Conservation (phyloP, 495 filamentous ascomycete species). For the Aspergillus funiculosus region DNA sequence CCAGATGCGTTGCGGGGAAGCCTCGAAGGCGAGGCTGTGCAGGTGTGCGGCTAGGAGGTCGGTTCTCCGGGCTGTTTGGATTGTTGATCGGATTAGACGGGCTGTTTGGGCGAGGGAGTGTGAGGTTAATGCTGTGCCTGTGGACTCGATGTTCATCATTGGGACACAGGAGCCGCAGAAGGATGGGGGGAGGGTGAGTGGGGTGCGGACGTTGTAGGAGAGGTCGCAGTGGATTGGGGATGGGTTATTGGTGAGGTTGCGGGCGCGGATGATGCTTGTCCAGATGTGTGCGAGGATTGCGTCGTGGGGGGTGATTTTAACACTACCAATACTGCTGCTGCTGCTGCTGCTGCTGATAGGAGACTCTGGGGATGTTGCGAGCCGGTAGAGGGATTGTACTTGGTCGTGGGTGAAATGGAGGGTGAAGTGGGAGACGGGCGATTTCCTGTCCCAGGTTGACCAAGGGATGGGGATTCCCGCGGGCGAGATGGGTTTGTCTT, state of each 20-base stretch:
- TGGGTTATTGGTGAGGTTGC: constrained; percentile 13
- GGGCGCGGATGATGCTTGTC: constrained; percentile 25
- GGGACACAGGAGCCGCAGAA: constrained; percentile 26
- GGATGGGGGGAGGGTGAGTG: constrained; percentile 14
- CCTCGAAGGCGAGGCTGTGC: constrained; percentile 27
- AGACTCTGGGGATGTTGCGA: background rate
- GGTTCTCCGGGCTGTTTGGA: constrained; percentile 17
- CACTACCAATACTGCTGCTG: background rate
- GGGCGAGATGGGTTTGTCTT: constrained; percentile 8
- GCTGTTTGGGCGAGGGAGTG: too few species aligned
- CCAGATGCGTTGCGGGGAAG: constrained; percentile 31
- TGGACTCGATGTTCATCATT: constrained; percentile 26
- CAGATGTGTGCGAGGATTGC: constrained; percentile 31
- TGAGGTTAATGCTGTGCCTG: constrained; percentile 6
- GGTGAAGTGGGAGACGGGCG: constrained; percentile 19
- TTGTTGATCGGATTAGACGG: constrained; percentile 23
- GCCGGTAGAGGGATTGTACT: constrained; percentile 15
- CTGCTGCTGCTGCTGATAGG: background rate
- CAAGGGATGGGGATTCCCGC: constrained; percentile 23
- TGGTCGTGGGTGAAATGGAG: constrained; percentile 23
- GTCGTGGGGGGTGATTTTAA: constrained; percentile 20
- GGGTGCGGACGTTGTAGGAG: constrained; percentile 16
- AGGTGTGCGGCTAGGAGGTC: constrained; percentile 21
- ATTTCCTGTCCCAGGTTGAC: constrained; percentile 22
- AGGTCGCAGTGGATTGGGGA: constrained; percentile 24